A percentile compares a stretch with the other conserved stretches of the same genome.
phyloP scores from a whole-genome alignment of 495 filamentous ascomycete genomes.

The Evernia prunastri region DNA sequence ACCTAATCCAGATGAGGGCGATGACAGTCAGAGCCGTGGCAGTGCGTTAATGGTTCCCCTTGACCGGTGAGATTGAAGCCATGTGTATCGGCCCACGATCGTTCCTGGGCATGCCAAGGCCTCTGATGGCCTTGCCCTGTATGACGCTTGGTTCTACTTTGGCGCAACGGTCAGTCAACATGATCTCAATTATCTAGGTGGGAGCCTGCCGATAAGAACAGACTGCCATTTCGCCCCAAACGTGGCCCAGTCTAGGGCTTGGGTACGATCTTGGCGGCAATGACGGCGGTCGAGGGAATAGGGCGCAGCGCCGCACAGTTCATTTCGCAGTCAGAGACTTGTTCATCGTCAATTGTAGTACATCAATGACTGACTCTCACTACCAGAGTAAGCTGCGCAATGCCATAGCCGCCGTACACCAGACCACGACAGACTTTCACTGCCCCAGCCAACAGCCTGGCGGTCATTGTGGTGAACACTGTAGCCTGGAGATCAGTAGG shows the following conservation, averaged over 20 bases:
- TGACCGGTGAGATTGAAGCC: neutral
- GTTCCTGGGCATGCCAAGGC: neutral
- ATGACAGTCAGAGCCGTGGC: slow-evolving; percentile 4
- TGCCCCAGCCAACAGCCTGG: slow-evolving; percentile 12
- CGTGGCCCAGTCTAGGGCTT: slow-evolving; percentile 4
- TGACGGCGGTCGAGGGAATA: neutral
- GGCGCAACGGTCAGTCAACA: neutral
- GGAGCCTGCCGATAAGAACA: neutral
- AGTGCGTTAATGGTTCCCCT: neutral
- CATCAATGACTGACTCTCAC: neutral
- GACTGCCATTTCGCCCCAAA: neutral
- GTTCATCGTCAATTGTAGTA: neutral
- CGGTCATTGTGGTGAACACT: slow-evolving; percentile 5
- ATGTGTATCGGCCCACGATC: neutral
- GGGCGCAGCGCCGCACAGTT: slow-evolving; percentile 4
- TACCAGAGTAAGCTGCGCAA: neutral
- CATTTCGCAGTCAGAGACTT: neutral
- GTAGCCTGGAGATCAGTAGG: neutral
- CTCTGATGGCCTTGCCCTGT: neutral
- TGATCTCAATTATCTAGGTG: neutral
- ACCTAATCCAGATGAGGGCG: neutral
- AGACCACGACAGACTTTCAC: slow-evolving; percentile 5
- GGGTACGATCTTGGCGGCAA: neutral
- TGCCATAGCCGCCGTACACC: slow-evolving; percentile 10
- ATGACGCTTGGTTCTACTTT: neutral